Conservation (phyloP, 305 asterid species). For the Solanum hybrid region DNA sequence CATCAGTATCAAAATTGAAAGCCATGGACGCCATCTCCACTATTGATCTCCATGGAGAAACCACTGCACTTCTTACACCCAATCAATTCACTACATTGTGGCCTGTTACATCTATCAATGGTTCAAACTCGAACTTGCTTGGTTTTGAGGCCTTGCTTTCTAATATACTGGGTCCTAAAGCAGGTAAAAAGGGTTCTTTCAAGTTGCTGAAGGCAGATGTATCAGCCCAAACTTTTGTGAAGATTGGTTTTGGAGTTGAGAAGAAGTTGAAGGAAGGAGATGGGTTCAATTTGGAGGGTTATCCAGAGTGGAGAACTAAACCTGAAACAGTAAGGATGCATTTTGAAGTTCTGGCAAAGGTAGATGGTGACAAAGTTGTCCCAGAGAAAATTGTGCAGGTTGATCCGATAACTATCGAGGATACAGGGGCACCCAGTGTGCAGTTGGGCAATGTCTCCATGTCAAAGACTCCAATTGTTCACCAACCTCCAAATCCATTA, state of each 20-base stretch:
- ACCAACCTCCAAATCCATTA: slow-evolving; percentile 58
- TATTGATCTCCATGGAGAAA: slow-evolving; percentile 49
- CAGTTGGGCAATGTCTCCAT: slow-evolving; percentile 50
- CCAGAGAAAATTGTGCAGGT: slow-evolving; percentile 74
- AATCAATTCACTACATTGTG: slow-evolving; percentile 51
- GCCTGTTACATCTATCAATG: slow-evolving; percentile 70
- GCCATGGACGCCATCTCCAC: slow-evolving; percentile 26
- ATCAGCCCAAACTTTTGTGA: slow-evolving; percentile 70
- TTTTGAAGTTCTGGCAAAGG: slow-evolving; percentile 87
- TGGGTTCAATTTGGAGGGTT: slow-evolving; percentile 26
- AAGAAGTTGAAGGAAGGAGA: slow-evolving; percentile 53
- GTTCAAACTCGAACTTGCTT: slow-evolving; percentile 52
- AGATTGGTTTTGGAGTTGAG: slow-evolving; percentile 78
- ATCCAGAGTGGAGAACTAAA: slow-evolving; percentile 75
- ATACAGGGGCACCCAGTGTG: slow-evolving; percentile 36
- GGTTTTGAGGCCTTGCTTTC: slow-evolving; percentile 75
- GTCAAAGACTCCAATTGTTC: slow-evolving; percentile 51
- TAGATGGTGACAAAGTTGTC: slow-evolving; percentile 70
- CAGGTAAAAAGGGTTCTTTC: slow-evolving; percentile 55
- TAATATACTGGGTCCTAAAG: slow-evolving; percentile 58
- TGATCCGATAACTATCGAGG: slow-evolving; percentile 57
- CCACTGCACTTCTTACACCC: slow-evolving; percentile 53
- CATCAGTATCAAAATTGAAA: slow-evolving; percentile 53
- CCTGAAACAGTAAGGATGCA: slow-evolving; percentile 59
- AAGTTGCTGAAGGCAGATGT: slow-evolving; percentile 75